Conservation (phyloP, 768 basidiomycete genomes). For the Tremella fuciformis region DNA sequence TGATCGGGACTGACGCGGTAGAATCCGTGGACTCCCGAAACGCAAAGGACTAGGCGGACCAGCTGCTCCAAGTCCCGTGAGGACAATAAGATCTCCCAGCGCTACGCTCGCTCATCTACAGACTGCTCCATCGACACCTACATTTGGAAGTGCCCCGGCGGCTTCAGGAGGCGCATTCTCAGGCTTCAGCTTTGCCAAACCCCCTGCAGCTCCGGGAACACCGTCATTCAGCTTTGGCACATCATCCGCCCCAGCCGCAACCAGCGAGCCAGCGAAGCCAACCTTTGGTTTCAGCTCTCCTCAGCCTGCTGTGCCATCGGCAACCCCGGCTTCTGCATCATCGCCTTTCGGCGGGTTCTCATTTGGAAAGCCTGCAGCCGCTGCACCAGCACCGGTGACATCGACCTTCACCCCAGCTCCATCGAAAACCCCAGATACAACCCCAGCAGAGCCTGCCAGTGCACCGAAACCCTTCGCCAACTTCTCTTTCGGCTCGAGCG, state of each 20-base stretch:
- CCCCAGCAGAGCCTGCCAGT: not conserved
- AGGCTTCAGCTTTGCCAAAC: constrained; percentile 31
- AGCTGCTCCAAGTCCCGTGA: constrained; percentile 1
- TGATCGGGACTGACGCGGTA: constrained; percentile 12
- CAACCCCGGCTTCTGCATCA: constrained; percentile 12
- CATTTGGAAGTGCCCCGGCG: constrained; percentile 4
- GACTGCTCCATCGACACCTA: not conserved
- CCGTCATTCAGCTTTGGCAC: constrained; percentile 1
- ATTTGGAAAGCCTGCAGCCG: constrained; percentile 11
- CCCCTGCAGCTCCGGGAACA: constrained; percentile 7
- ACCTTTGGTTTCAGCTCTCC: constrained; percentile 27
- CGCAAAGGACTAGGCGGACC: constrained; percentile 17
- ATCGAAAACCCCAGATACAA: not conserved
- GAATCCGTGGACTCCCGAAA: constrained; percentile 49
- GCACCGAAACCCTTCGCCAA: not conserved
- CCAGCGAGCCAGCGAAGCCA: not conserved
- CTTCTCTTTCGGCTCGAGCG: no score
- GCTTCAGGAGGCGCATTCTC: constrained; percentile 21
- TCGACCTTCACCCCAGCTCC: not conserved
- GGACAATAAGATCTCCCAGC: not conserved
- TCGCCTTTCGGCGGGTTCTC: constrained; percentile 43
- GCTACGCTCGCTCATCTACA: not conserved
- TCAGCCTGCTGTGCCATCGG: constrained; percentile 16
- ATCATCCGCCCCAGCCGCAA: not conserved
- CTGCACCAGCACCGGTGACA: constrained; percentile 6